Conservation (phyloP, 371 early-diverging fungal genomes). For the Synchytrium microbalum region DNA sequence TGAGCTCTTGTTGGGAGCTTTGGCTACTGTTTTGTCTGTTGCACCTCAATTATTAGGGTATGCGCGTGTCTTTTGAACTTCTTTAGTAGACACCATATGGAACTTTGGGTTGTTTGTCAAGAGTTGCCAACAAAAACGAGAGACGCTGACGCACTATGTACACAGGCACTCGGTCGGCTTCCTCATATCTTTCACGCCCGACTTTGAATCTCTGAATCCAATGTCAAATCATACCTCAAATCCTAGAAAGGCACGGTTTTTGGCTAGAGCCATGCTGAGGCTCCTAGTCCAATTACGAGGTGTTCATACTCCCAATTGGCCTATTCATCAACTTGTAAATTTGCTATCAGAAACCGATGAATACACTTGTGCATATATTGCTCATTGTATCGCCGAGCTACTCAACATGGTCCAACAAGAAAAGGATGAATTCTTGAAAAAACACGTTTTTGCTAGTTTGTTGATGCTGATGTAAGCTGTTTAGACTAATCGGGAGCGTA, state of each 20-base stretch:
- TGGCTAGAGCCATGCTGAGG: not conserved
- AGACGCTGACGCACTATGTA: constrained; percentile 11
- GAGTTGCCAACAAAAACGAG: constrained; percentile 33
- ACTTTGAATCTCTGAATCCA: not conserved
- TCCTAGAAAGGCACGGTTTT: constrained; percentile 8
- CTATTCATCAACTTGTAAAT: not conserved
- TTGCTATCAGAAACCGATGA: not conserved
- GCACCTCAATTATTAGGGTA: constrained; percentile 70
- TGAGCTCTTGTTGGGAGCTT: constrained; percentile 46
- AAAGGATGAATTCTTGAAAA: constrained; percentile 9
- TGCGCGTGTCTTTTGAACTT: constrained; percentile 44
- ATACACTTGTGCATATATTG: constrained; percentile 16
- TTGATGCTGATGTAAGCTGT: not conserved
- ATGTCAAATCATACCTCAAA: constrained; percentile 27
- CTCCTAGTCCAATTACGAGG: not conserved
- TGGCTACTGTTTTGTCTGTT: constrained; percentile 56
- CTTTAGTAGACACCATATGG: constrained; percentile 41
- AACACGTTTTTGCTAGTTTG: constrained; percentile 1
- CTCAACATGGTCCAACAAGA: constrained; percentile 27
- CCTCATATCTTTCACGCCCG: not conserved
- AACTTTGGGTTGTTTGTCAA: constrained; percentile 6
- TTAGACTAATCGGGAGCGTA: not conserved
- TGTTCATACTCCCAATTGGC: not conserved
- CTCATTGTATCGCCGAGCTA: constrained; percentile 22
- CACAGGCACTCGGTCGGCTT: constrained; percentile 23